Evolutionary conservation across 2,329 filamentous ascomycete genomes (phyloP).

Genomic region (Clarireedia paspali): DNA sequence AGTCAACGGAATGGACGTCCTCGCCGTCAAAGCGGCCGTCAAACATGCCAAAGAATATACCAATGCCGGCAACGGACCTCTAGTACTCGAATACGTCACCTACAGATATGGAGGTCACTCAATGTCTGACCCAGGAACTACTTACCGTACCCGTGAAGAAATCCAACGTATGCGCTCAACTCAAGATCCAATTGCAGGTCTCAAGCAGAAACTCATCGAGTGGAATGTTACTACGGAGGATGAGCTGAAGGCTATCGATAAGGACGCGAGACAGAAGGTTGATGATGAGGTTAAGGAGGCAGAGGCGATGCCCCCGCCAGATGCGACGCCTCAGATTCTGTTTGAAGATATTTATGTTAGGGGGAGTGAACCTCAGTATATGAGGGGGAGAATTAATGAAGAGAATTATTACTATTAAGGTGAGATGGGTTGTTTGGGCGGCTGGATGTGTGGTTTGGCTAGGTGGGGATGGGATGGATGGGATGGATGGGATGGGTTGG

Average conservation of each 20-base stretch:
- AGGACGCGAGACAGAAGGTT: constrained; percentile 78
- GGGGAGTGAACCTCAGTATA: constrained; percentile 79
- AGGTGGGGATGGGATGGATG: too few relatives aligned
- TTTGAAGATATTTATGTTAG: constrained; percentile 95
- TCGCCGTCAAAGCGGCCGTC: constrained; percentile 94
- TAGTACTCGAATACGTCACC: constrained; percentile 97
- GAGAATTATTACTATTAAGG: constrained; percentile 71
- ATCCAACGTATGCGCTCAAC: constrained; percentile 99
- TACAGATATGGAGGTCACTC: constrained; percentile 99
- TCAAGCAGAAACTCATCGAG: constrained; percentile 97
- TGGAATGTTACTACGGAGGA: constrained; percentile 90
- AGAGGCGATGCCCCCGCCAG: constrained; percentile 79
- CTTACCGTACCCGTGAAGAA: constrained; percentile 98
- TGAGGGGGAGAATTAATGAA: constrained; percentile 80
- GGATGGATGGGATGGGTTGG: background rate
- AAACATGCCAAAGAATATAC: constrained; percentile 90
- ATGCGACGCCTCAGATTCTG: constrained; percentile 72
- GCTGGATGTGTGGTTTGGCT: background rate
- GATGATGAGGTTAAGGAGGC: constrained; percentile 85
- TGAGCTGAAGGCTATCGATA: constrained; percentile 93
- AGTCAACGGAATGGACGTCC: constrained; percentile 99
- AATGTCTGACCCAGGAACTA: constrained; percentile 99
- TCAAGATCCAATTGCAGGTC: constrained; percentile 93
- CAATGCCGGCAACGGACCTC: constrained; percentile 73
- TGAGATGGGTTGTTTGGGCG: background rate